Percentiles rank a stretch among this genome's conserved stretches.
These are phyloP conservation scores for Arachis hypogaea DNA, from an alignment of 306 rosid species.

Conservation along the genomic window DNA sequence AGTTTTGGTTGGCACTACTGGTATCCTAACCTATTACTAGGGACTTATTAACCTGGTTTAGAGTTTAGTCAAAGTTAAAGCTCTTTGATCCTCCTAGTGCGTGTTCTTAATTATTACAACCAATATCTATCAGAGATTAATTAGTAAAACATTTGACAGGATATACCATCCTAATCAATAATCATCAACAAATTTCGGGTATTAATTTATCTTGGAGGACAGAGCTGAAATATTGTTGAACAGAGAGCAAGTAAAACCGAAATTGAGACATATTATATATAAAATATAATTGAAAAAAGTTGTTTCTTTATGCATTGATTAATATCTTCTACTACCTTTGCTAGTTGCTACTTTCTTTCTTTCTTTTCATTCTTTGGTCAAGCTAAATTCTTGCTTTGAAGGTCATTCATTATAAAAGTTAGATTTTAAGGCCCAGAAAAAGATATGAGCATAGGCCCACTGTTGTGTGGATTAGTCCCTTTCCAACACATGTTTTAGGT, in stretches of 20 bases:
- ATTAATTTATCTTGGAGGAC: not conserved
- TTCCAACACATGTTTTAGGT: slow-evolving; percentile 8
- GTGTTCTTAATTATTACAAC: too few relatives aligned
- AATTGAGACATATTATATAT: not conserved
- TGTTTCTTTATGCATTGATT: not conserved
- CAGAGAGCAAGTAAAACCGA: not conserved
- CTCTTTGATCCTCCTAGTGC: not conserved
- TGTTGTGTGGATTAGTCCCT: not conserved
- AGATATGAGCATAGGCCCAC: slow-evolving; percentile 24
- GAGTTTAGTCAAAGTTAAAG: too few relatives aligned
- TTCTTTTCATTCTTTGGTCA: not conserved
- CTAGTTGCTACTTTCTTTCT: not conserved
- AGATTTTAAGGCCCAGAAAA: not conserved
- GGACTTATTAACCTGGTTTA: too few relatives aligned
- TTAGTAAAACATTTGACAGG: not conserved
- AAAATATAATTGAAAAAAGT: not conserved
- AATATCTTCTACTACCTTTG: not conserved
- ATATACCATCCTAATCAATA: not conserved
- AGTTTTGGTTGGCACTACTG: too few relatives aligned
- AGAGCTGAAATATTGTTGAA: not conserved
- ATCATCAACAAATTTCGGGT: not conserved
- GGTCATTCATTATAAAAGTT: not conserved
- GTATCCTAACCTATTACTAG: too few relatives aligned
- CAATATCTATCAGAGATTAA: not conserved
- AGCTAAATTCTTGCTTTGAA: too few relatives aligned